Conservation (phyloP, 192 early-diverging fungal species). For the Helicostylum pulchrum region DNA sequence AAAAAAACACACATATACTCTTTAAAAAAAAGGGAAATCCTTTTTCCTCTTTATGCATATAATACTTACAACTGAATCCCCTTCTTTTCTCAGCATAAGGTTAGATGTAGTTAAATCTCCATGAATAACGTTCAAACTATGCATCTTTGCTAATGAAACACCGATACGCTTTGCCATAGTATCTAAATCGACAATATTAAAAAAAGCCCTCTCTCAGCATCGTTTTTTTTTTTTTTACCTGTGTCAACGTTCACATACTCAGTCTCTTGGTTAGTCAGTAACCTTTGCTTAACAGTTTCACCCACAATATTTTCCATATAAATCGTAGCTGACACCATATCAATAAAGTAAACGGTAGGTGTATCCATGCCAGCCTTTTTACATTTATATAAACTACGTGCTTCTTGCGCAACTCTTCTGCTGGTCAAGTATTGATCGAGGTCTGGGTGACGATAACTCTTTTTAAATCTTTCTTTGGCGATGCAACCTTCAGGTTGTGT, state of each 20-base stretch:
- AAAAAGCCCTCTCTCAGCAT: too few species aligned
- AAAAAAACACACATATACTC: slow-evolving; percentile 1
- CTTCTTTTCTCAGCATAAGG: slow-evolving; percentile 65
- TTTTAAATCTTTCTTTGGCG: slow-evolving; percentile 92
- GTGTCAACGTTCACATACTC: slow-evolving; percentile 9
- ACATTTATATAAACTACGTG: slow-evolving; percentile 76
- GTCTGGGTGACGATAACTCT: slow-evolving; percentile 86
- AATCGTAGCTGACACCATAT: slow-evolving; percentile 65
- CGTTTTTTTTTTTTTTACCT: too few species aligned
- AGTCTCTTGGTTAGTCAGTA: slow-evolving; percentile 40
- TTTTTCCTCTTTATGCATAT: neutral
- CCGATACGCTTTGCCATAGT: slow-evolving; percentile 58
- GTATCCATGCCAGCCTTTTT: slow-evolving; percentile 69
- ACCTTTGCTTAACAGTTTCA: slow-evolving; percentile 68
- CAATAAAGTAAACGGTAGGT: slow-evolving; percentile 80
- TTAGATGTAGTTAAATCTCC: slow-evolving; percentile 98
- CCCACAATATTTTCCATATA: slow-evolving; percentile 92
- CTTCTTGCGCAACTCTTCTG: slow-evolving; percentile 78
- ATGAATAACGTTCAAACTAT: slow-evolving; percentile 84
- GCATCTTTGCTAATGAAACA: slow-evolving; percentile 70
- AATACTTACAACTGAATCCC: slow-evolving; percentile 45
- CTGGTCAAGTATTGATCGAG: slow-evolving; percentile 84
- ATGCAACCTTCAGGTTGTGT: slow-evolving; percentile 54
- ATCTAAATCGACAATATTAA: slow-evolving; percentile 6
- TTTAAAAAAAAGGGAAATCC: neutral